Evolutionary conservation across 2,329 filamentous ascomycete species (phyloP), one percentile per base, ranked within the genome.

Genomic region (Cryphonectria parasitica): DNA sequence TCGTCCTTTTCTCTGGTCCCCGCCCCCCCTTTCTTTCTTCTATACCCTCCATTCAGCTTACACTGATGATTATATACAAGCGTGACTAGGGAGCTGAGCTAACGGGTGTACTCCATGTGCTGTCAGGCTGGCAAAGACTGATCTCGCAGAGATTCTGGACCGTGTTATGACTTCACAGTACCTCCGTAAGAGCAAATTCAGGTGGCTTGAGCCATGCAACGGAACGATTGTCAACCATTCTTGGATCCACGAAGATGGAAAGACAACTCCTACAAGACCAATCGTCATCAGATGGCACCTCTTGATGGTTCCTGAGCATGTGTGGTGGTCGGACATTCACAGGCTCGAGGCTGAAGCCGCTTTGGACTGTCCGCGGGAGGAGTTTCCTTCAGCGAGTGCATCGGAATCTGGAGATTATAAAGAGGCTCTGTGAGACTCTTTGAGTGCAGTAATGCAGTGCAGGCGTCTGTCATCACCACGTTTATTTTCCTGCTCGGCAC

Each of bases 131-230:
- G 36, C 61, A 41, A 43, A 17, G 11, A 45, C 36, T 31, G 61
- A 64, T 64, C 39, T 64, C n/a, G 15, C 43, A 19, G 39, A 43
- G 36, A 64, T 64, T 15, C 61, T 64, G 11, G 61, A 64, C 7
- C 61, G 39, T 13, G 61, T 64, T 7, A 64, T 64, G 54, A 28
- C 25, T 58, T 58, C 54, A 8, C 25, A 28, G 13, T 34, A 58
- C 54, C 54, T 58, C 54, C 25, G 13, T 2, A 31, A 15, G 1
- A 58, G 54, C 15, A 31, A 8, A 8, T 58, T 31, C 25, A 58
- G 15, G 54, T 58, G 54, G 54, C 58, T 61, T n/a, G 58, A 61
- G 22, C 34, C 58, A 39, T 61, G 58, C 58, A 36, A 22, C 22
- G 58, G 58, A 25, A 61, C 31, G 31, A 61, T 61, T 25, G 2